Evolutionary conservation across 805 yeast genomes (phyloP), one percentile per base, ranked within the genome.

Genomic region (Candida dajiaensis): DNA sequence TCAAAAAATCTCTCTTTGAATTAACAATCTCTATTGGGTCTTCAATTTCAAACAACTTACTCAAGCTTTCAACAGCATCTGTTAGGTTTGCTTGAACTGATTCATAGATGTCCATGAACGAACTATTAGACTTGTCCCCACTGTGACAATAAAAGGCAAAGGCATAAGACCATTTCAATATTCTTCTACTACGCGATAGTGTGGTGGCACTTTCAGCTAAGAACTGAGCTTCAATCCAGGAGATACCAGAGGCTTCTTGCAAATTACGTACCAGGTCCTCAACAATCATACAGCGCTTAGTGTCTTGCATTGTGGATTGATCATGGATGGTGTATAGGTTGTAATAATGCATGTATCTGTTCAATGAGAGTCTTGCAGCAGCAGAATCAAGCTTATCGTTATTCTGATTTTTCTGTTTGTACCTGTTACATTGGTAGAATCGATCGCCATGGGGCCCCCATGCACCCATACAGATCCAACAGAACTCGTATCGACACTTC

Each of bases 171-270:
- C 98, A 94, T 69, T 89, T 86, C 44, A 94, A 70, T 1, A 88
- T 78, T 38, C 80, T 78, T 48, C 98, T 72, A 8, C 95, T 86
- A 47, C 73, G 74, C 26, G 81, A 70, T 46, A 92, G 66, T 2
- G 77, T 74, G 41, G 74, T 73, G 37, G 86, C 81, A 36, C 92
- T 80, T 44, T 86, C 92, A 10, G 83, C 76, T 43, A 90, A 73
- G 59, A 85, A 92, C 56, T 87, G 94, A 1, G 89, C 84, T 58
- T 90, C 96, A 44, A 83, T 85, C 95, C 96, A 89, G 2, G 95
- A 82, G 40, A 78, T 75, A 2, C 81, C 80, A 21, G 74, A 72
- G 12, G 70, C 70, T 48, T 80, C 80, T 69, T 89, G 95, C 46
- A 86, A 69, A 38, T 70, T 67, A 46, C 76, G 77, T 57, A 89